Conservation (phyloP, 1,284 basidiomycete species). For the Ceratobasidium sp. region DNA sequence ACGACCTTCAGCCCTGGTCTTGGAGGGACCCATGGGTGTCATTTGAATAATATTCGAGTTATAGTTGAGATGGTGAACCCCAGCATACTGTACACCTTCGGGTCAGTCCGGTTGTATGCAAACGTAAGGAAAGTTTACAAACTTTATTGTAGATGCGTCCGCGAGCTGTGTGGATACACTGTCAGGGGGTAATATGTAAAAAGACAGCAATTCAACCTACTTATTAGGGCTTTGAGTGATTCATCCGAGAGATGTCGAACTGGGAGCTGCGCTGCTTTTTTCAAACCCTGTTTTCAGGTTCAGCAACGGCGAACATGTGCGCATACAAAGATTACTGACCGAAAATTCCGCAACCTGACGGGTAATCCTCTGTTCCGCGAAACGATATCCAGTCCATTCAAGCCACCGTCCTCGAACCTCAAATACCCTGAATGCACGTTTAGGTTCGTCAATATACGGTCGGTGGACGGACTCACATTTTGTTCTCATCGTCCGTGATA, state of each 20-base stretch:
- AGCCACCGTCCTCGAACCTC: slow-evolving; percentile 30
- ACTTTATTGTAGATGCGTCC: slow-evolving; percentile 33
- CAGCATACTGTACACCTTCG: slow-evolving; percentile 16
- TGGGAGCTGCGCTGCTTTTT: slow-evolving; percentile 23
- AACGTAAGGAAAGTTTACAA: background rate
- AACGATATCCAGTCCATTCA: slow-evolving; percentile 34
- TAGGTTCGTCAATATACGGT: background rate
- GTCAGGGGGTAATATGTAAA: background rate
- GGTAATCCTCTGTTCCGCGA: slow-evolving; percentile 31
- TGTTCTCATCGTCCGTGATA: slow-evolving; percentile 25
- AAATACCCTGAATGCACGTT: slow-evolving; percentile 13
- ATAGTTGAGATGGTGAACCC: slow-evolving; percentile 36
- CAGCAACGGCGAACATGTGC: background rate
- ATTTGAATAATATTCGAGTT: slow-evolving; percentile 34
- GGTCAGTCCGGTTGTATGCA: too few relatives aligned
- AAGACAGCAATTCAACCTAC: background rate
- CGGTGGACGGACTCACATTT: slow-evolving; percentile 7
- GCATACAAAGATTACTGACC: background rate
- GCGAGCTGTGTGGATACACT: slow-evolving; percentile 11
- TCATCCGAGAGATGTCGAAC: slow-evolving; percentile 35
- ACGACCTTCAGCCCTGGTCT: slow-evolving; percentile 36
- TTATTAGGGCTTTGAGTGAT: slow-evolving; percentile 11
- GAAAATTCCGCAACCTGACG: slow-evolving; percentile 31
- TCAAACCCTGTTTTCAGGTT: slow-evolving; percentile 18
- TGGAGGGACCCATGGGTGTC: slow-evolving; percentile 27